A percentile compares a stretch with the other conserved stretches of the same genome.
phyloP scores from a whole-genome alignment of 352 stramenopile species.

The Hyaloperonospora brassicae region DNA sequence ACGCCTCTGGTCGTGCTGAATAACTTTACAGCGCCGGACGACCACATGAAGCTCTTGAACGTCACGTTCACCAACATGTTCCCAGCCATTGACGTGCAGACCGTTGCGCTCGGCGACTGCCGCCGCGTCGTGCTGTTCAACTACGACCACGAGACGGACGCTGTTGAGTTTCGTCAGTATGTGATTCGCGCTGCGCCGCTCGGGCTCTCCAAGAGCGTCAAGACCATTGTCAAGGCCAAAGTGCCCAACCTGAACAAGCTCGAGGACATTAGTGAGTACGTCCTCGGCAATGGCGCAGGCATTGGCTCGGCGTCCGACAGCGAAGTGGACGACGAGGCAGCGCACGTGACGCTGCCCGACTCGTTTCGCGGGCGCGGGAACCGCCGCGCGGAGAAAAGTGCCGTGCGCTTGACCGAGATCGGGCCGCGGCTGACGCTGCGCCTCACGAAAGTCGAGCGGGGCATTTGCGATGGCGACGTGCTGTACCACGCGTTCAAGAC shows the following conservation, averaged over 20 bases:
- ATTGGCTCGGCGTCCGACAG: slow-evolving; percentile 87
- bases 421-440: slow-evolving; percentile 92
- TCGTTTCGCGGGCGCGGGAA: slow-evolving; percentile 90
- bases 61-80: slow-evolving; percentile 99
- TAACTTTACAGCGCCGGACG: slow-evolving; percentile 92
- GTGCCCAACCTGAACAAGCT: slow-evolving; percentile 91
- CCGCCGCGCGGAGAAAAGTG: slow-evolving; percentile 86
- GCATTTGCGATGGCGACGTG: slow-evolving; percentile 93
- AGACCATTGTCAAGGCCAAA: slow-evolving; percentile 89
- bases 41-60: slow-evolving; percentile 91
- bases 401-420: slow-evolving; percentile 94
- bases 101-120: slow-evolving; percentile 92
- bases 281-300: slow-evolving; percentile 76
- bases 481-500: slow-evolving; percentile 93
- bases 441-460: slow-evolving; percentile 95
- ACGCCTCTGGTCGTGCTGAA: slow-evolving; percentile 96
- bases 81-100: slow-evolving; percentile 96
- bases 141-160: slow-evolving; percentile 88
- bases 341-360: slow-evolving; percentile 88
- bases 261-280: slow-evolving; percentile 95
- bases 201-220: slow-evolving; percentile 88
- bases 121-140: slow-evolving; percentile 96
- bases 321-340: slow-evolving; percentile 92
- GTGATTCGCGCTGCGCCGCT: slow-evolving; percentile 92
- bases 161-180: slow-evolving; percentile 96